phyloP scores from a whole-genome alignment of 75 land plant genomes.

The Pseudotsuga menziesii region DNA sequence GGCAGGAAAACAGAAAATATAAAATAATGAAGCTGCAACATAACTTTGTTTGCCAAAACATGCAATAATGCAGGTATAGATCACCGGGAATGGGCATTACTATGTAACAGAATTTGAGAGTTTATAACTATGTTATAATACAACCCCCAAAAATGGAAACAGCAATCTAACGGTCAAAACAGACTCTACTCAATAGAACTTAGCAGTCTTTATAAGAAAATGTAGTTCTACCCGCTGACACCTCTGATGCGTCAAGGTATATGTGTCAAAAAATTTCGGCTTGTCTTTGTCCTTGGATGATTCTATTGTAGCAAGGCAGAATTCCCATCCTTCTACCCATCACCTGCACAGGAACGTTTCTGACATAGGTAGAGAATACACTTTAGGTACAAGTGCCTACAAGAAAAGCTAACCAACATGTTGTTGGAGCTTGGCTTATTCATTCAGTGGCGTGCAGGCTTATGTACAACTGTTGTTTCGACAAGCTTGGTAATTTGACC shows the following conservation, averaged over 20 bases:
- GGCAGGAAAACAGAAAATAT: background rate
- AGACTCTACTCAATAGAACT: background rate
- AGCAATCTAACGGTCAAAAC: background rate
- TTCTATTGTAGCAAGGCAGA: background rate
- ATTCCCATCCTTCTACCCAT: conserved; percentile 1
- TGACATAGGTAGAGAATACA: background rate
- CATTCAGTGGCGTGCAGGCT: background rate
- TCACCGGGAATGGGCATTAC: background rate
- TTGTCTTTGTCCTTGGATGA: background rate
- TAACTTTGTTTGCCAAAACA: background rate
- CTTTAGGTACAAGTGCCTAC: background rate
- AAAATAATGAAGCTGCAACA: background rate
- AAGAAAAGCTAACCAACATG: background rate
- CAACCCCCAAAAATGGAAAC: background rate
- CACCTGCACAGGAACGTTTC: background rate
- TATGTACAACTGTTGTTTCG: background rate
- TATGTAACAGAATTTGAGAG: background rate
- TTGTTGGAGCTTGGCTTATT: background rate
- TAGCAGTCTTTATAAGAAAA: background rate
- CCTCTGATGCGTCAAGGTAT: background rate
- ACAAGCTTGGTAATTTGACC: background rate
- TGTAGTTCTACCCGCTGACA: background rate
- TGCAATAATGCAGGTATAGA: background rate
- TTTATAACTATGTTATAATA: background rate
- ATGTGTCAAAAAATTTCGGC: background rate